Conservation (phyloP, 768 basidiomycete species). For the Terana coerulea region DNA sequence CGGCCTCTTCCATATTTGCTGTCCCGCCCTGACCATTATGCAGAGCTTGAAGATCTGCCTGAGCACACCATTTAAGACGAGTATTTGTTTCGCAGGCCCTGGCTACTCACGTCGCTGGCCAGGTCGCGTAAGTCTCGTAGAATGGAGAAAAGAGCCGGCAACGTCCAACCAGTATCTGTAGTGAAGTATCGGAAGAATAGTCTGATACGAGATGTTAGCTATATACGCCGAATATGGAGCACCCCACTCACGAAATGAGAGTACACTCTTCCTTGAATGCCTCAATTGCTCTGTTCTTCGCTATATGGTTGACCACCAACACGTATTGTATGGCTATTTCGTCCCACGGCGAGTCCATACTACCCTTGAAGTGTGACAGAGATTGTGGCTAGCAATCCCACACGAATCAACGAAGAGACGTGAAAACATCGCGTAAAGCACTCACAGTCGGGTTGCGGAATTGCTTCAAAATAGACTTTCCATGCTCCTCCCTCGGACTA, state of each 20-base stretch:
- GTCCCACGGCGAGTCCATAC: slow-evolving; percentile 75
- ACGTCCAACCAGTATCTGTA: slow-evolving; percentile 82
- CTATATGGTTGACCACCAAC: slow-evolving; percentile 66
- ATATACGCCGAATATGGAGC: background rate
- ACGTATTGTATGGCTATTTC: slow-evolving; percentile 85
- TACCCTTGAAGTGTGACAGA: slow-evolving; percentile 49
- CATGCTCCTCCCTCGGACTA: slow-evolving; percentile 72
- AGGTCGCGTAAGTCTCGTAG: slow-evolving; percentile 80
- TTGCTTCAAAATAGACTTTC: slow-evolving; percentile 71
- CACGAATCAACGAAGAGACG: no score
- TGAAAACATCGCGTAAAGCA: no score
- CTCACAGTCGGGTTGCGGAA: slow-evolving; percentile 55
- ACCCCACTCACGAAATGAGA: slow-evolving; percentile 67
- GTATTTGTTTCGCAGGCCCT: background rate
- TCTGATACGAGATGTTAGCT: slow-evolving; percentile 30
- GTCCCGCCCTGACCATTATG: slow-evolving; percentile 23
- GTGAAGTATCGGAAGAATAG: slow-evolving; percentile 75
- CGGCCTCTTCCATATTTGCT: slow-evolving; percentile 77
- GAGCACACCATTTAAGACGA: background rate
- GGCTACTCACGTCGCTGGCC: slow-evolving; percentile 66
- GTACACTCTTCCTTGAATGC: slow-evolving; percentile 80
- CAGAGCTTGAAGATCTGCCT: slow-evolving; percentile 60
- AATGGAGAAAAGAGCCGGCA: slow-evolving; percentile 79
- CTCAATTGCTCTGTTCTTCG: slow-evolving; percentile 60
- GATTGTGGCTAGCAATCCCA: slow-evolving; percentile 28